Percentiles rank a stretch among this genome's conserved stretches.
Conservation (phyloP, 768 basidiomycete genomes). For the Russula sp. region DNA sequence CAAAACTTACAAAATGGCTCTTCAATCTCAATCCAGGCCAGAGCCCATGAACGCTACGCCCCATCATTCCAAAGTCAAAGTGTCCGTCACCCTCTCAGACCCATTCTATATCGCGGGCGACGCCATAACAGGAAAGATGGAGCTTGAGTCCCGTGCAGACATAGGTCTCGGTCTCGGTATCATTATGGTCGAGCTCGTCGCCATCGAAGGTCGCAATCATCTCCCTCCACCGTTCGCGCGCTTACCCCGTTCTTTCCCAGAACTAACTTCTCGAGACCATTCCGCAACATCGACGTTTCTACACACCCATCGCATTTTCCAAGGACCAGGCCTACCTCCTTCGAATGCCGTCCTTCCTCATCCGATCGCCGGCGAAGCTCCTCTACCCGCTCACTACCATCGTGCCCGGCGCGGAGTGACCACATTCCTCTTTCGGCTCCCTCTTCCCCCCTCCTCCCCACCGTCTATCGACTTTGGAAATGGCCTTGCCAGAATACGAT, state of each 20-base stretch:
- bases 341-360: slow-evolving; percentile 76
- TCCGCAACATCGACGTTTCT: slow-evolving; percentile 76
- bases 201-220: slow-evolving; percentile 51
- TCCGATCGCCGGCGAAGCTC: slow-evolving; percentile 50
- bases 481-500: slow-evolving; percentile 61
- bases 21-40: slow-evolving; percentile 35
- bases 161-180: slow-evolving; percentile 62
- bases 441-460: slow-evolving; percentile 60
- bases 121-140: slow-evolving; percentile 66
- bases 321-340: slow-evolving; percentile 75
- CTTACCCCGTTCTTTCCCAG: slow-evolving; percentile 33
- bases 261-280: slow-evolving; percentile 71
- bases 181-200: slow-evolving; percentile 75
- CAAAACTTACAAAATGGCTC: slow-evolving; percentile 18
- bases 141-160: slow-evolving; percentile 75
- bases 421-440: slow-evolving; percentile 76
- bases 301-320: slow-evolving; percentile 64
- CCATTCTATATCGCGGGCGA: slow-evolving; percentile 60
- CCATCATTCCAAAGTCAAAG: slow-evolving; percentile 72
- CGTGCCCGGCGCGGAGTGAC: slow-evolving; percentile 71
- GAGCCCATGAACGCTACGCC: slow-evolving; percentile 80
- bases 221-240: not conserved
- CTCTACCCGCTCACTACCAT: slow-evolving; percentile 58
- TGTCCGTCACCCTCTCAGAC: slow-evolving; percentile 55
- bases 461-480: slow-evolving; percentile 66